Base-by-base conservation (phyloP, 2,329 filamentous ascomycete genomes). In the Aspergillus proliferans region DNA sequence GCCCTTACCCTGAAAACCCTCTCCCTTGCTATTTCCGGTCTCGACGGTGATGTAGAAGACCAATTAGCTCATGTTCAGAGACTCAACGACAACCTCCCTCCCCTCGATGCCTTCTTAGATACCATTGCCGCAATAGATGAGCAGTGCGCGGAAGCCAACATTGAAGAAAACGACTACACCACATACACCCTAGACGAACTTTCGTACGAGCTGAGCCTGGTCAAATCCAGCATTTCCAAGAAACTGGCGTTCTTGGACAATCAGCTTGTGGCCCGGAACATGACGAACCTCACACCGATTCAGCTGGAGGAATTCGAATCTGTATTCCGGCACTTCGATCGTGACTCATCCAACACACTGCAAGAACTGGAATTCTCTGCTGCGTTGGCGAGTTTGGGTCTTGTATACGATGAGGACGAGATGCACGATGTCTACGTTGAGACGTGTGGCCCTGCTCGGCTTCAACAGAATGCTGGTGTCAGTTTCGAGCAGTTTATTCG, bases 81-180 rank as follows among this genome's bases (percentile, higher is more conserved):
- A 63, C 80, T 98, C 36, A 89, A 88, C 59, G 84, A 88, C 56
- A 96, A 88, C 62, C 76, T 98, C 10, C 81, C 88, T 7, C 92
- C 92, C 3, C 78, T 98, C n/a, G 90, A 96, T 60, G 82, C 87
- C 52, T 98, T 94, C 66, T 79, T 98, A 38, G 84, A 88, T 54
- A 87, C 89, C 55, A 96, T 98, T 64, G 87, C 84, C 12, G 83
- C 82, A 9, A 80, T 97, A 43, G 91, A 96, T 63, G 82, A 83
- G 55, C 89, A 95, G 71, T 98, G 93, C 67, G 81, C 85, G 52
- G 92, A 97, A 74, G 93, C 93, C 53, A 97, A 98, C 67, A 96
- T 98, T 55, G 93, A 98, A 70, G 93, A 98, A 64, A 98, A 98
- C 70, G 93, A 98, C 74, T 97, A 93, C 69, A 98, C 93, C n/a